A percentile compares a stretch with the other conserved stretches of the same genome.
Conservation (phyloP, 495 filamentous ascomycete genomes). For the Aspergillus coremiiformis region DNA sequence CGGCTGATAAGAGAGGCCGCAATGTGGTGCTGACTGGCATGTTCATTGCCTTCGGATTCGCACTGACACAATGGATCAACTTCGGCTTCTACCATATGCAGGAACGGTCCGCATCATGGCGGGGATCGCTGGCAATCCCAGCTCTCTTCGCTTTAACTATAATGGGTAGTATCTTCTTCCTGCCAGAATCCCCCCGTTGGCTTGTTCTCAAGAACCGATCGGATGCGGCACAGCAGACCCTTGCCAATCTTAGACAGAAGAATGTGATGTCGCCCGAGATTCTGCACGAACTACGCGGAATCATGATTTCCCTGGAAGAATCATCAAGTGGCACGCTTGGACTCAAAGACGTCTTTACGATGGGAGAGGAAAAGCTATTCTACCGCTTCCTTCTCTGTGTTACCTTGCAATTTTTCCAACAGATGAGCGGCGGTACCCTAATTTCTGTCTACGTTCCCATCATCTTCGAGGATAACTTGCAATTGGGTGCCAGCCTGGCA, state of each 20-base stretch:
- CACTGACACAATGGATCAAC: constrained; percentile 37
- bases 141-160: constrained; percentile 53
- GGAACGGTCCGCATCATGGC: constrained; percentile 39
- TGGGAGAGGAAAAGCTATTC: constrained; percentile 11
- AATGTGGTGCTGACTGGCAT: constrained; percentile 33
- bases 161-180: constrained; percentile 48
- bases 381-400: constrained; percentile 22
- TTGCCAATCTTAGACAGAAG: constrained; percentile 22
- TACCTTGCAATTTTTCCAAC: constrained; percentile 24
- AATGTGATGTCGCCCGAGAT: constrained; percentile 21
- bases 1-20: constrained; percentile 32
- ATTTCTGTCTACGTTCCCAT: constrained; percentile 14
- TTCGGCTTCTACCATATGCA: constrained; percentile 39
- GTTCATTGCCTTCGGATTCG: constrained; percentile 49
- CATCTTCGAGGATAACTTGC: constrained; percentile 16
- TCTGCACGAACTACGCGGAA: constrained; percentile 22
- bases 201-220: constrained; percentile 45
- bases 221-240: constrained; percentile 39
- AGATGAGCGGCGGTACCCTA: constrained; percentile 15
- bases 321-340: constrained; percentile 3
- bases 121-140: constrained; percentile 44
- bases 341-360: constrained; percentile 11
- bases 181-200: constrained; percentile 55
- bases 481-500: constrained; percentile 11
- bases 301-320: constrained; percentile 30